These are phyloP conservation scores for Albugo laibachii DNA, from an alignment of 352 stramenopile genomes.

Conservation along the genomic window DNA sequence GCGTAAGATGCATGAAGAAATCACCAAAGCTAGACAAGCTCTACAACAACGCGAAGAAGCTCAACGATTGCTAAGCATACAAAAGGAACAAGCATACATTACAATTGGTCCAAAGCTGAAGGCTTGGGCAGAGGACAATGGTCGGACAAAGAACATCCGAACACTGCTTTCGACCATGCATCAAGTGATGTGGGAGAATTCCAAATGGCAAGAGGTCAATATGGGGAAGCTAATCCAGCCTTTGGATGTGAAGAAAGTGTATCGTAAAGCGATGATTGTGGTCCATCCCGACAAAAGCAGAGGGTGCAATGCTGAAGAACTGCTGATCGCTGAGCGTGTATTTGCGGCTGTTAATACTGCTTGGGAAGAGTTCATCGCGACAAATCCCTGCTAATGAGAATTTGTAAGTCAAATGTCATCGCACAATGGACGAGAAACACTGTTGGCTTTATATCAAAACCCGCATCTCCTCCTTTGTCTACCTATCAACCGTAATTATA, in stretches of 20 bases:
- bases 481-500: too few relatives aligned
- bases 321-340: constrained; percentile 80
- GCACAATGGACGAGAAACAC: too few relatives aligned
- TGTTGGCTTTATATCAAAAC: too few relatives aligned
- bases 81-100: constrained; percentile 39
- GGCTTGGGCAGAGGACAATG: constrained; percentile 66
- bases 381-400: constrained; percentile 18
- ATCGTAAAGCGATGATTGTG: constrained; percentile 84
- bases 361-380: constrained; percentile 73
- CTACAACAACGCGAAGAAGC: constrained; percentile 48
- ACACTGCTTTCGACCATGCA: constrained; percentile 84
- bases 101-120: constrained; percentile 58
- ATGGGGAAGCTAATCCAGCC: constrained; percentile 83
- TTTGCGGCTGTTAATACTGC: constrained; percentile 82
- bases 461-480: too few relatives aligned
- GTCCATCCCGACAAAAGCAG: constrained; percentile 82
- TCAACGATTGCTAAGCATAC: constrained; percentile 21
- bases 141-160: constrained; percentile 80
- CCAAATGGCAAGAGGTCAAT: constrained; percentile 74
- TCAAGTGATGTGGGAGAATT: constrained; percentile 79
- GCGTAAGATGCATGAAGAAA: constrained; percentile 38
- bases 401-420: too few relatives aligned
- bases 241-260: constrained; percentile 82
- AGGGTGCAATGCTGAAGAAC: constrained; percentile 65
- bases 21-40: constrained; percentile 55